Evolutionary conservation across 192 early-diverging fungal species (phyloP).

Genomic region (Backusella luteola): DNA sequence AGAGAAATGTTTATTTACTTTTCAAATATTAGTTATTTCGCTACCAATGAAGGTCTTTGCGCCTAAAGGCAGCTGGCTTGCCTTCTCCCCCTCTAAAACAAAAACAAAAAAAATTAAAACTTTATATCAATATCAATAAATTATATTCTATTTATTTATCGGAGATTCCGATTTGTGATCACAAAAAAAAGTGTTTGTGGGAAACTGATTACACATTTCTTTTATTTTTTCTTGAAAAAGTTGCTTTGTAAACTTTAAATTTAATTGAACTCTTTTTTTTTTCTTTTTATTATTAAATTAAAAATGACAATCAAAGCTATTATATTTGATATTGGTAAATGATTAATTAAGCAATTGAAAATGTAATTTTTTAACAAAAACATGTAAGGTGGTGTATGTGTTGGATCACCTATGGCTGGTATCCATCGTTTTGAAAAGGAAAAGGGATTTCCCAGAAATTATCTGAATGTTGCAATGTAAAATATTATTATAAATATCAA

Average conservation of each 20-base stretch:
- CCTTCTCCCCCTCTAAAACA: not conserved
- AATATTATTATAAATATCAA: not conserved
- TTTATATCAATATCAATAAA: not conserved
- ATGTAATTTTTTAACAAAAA: not conserved
- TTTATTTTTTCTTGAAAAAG: not conserved
- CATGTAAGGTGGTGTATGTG: constrained; percentile 65
- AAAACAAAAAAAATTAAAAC: no score
- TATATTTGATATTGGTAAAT: constrained; percentile 75
- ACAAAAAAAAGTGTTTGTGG: not conserved
- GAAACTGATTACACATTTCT: not conserved
- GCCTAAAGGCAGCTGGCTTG: constrained; percentile 22
- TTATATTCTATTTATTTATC: not conserved
- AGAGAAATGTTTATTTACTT: not conserved
- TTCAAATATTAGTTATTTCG: not conserved
- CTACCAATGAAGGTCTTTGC: constrained; percentile 1
- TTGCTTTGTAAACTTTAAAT: not conserved
- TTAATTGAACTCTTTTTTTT: not conserved
- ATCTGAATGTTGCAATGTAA: constrained; percentile 80
- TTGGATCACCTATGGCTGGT: constrained; percentile 75
- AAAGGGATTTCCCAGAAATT: constrained; percentile 69
- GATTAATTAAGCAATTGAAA: not conserved
- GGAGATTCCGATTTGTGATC: not conserved
- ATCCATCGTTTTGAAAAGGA: constrained; percentile 67
- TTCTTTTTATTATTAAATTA: not conserved
- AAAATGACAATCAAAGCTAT: constrained; percentile 57